Evolutionary conservation across 78 protist genomes (phyloP), one percentile per base, ranked within the genome.

Genomic region (Dictyostelium intermedium): DNA sequence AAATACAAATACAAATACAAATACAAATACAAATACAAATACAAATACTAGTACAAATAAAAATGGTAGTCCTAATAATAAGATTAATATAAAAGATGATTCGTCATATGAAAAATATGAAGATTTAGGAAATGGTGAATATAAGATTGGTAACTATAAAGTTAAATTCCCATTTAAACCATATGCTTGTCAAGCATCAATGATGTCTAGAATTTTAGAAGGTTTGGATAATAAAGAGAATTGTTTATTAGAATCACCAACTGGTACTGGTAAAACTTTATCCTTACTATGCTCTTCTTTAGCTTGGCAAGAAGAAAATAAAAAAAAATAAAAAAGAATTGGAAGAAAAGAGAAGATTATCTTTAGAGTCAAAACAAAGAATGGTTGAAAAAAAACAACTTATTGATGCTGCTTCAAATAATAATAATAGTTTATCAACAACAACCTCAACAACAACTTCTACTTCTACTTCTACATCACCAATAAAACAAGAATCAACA

Each of bases 201-300:
- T 92, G 96, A 92, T 92, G 35, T 60, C 81, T 25, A 25, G 70
- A 32, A 86, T 92, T 27, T 60, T 92, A 20, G 50, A 35, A 10
- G 77, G 86, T 20, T 34, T 83, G 6, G 77, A 80, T 10, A 35
- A 63, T 8, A 66, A 70, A 10, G 30, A 66, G 18, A 83, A 92
- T 92, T 87, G 91, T 50, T 16, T 92, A 30, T 32, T 92, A 43
- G 96, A 92, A 41, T 86, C 93, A 16, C 92, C 91, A 34, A 91
- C 91, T 8, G 99, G 99, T 43, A 99, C 99, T 0, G 99, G 99
- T 0, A 99, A 99, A 92, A 99, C 99, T 20, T 92, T 99, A 25
- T 91, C 98, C 61, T 82, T 99, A 37, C 93, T 99, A 34, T 98
- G 99, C 45, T 93, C 99, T 14, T 10, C 97, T 2, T 87, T 98